These are phyloP conservation scores for Mucor saturninus DNA, from an alignment of 371 early-diverging fungal genomes.

Conservation along the genomic window DNA sequence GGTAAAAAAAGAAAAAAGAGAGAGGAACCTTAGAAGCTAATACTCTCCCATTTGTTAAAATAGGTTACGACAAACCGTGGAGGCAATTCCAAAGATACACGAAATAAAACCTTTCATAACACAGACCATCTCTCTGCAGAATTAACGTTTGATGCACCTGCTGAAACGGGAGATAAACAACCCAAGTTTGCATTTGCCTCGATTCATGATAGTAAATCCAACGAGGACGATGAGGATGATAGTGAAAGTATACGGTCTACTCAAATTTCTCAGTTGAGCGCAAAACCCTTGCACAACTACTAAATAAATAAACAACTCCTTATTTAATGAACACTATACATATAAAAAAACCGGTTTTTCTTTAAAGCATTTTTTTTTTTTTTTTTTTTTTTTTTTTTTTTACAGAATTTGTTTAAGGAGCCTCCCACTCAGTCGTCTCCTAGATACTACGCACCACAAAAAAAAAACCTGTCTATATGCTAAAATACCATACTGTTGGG, in stretches of 20 bases:
- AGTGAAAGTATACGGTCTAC: conserved; percentile 29
- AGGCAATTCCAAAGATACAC: conserved; percentile 13
- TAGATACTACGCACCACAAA: no score
- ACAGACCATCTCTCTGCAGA: conserved; percentile 28
- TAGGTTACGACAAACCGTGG: conserved; percentile 33
- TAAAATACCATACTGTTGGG: no score
- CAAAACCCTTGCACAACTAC: conserved; percentile 29
- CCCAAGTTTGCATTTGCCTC: conserved; percentile 24
- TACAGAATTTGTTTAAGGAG: no score
- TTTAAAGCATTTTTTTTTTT: no score
- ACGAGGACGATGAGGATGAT: conserved; percentile 19
- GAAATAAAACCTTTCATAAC: conserved; percentile 19
- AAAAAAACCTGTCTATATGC: no score
- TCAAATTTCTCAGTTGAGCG: conserved; percentile 31
- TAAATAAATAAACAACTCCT: not conserved
- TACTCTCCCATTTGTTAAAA: no score
- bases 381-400: no score
- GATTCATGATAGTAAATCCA: conserved; percentile 24
- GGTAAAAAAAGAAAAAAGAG: conserved; percentile 37
- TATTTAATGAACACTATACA: no score
- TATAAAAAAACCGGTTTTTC: no score
- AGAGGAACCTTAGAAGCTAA: no score
- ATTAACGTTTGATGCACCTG: conserved; percentile 24
- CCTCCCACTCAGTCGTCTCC: no score
- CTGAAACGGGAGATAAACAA: conserved; percentile 9